Base-by-base conservation (phyloP, 805 yeast genomes). In the Saccharomycopsis oosterbeekiorum region DNA sequence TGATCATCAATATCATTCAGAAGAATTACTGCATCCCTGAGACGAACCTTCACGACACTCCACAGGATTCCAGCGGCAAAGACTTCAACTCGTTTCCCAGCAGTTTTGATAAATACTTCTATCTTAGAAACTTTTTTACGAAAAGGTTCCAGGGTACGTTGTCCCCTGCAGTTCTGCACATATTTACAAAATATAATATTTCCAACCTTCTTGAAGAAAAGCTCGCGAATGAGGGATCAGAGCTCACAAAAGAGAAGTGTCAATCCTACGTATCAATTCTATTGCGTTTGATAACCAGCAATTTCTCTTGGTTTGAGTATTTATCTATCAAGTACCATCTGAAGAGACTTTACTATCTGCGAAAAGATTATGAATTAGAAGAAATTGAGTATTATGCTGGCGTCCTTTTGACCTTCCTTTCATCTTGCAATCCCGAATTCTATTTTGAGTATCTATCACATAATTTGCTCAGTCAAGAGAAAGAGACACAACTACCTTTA, bases 331-430 rank as follows among this genome's bases (percentile, higher is more conserved):
- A 47, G 10, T 19, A 24, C 9, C 15, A 47, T 9, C 14, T 26
- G 15, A 47, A 47, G 15, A 47, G 19, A 21, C 53, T 47, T 24
- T 26, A 47, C 12, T 47, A 47, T 21, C 34, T 21, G 26, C 53
- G 34, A 47, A 47, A 47, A 24, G 53, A 56, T 12, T 21, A 41
- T 26, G 51, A 56, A 19, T 1, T 29, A 12, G 57, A 58, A 26
- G 36, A n/a, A 21, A 58, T 58, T 17, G 57, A 58, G 15, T 39
- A 58, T 29, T 51, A 47, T 19, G 1, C 57, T n/a, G 62, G 62
- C 26, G 51, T 47, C 34, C 36, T 60, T 26, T 41, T 57, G 37
- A 50, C 51, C 3, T 55, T 60, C 41, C 17, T 60, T 14, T 47
- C 62, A n/a, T 39, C 29, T 36, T 56, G 57, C 19, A 56, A 53